phyloP scores from a whole-genome alignment of 2,329 filamentous ascomycete genomes.

The Mollisia scopiformis region DNA sequence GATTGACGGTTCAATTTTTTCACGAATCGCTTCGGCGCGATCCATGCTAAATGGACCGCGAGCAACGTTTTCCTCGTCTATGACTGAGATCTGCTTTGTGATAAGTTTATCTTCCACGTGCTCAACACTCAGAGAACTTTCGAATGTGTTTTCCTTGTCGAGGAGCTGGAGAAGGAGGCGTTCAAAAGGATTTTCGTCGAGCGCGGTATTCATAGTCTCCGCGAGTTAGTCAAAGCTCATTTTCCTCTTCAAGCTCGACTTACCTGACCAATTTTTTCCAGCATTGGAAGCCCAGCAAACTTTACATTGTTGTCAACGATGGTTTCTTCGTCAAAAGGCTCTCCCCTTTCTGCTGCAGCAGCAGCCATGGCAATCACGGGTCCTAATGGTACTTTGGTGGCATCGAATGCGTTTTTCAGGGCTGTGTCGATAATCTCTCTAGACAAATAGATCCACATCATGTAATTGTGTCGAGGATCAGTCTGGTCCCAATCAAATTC shows the following conservation, averaged over 20 bases:
- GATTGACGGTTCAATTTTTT: not conserved
- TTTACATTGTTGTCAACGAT: not conserved
- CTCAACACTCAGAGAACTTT: conserved; percentile 3
- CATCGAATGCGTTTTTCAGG: not conserved
- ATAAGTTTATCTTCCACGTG: conserved; percentile 18
- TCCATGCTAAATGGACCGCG: not conserved
- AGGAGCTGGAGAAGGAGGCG: conserved; percentile 7
- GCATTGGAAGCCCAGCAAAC: not conserved
- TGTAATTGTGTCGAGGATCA: not conserved
- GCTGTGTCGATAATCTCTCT: not conserved
- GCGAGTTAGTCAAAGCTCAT: not conserved
- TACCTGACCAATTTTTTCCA: not conserved
- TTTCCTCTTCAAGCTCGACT: not conserved
- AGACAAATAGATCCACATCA: not conserved
- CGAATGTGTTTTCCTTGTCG: conserved; percentile 5
- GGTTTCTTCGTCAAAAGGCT: not conserved
- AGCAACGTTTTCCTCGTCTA: conserved; percentile 5
- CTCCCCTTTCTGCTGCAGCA: not conserved
- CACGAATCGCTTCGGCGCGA: not conserved
- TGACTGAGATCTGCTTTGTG: conserved; percentile 19
- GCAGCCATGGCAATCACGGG: not conserved
- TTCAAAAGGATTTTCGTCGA: not conserved
- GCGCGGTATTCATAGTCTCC: not conserved
- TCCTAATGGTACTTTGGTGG: not conserved
- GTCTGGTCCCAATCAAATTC: not conserved